A percentile compares a stretch with the other conserved stretches of the same genome.
phyloP scores from a whole-genome alignment of 495 filamentous ascomycete species.

The Penicillium crystallinum region DNA sequence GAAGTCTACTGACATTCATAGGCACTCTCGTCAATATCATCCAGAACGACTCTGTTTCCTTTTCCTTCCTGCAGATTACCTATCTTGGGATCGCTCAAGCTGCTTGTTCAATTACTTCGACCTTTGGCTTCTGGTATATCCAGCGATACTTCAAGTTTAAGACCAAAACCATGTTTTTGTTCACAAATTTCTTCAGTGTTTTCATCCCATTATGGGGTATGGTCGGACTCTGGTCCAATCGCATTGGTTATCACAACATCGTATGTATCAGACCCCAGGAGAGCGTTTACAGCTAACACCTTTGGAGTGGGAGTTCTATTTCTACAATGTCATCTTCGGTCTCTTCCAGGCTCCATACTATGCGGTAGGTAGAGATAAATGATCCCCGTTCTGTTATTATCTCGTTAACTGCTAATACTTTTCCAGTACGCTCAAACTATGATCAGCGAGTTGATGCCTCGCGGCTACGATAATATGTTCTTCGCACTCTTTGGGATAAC shows the following conservation, averaged over 20 bases:
- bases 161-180: slow-evolving; percentile 47
- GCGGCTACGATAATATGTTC: slow-evolving; percentile 50
- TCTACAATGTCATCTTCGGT: slow-evolving; percentile 47
- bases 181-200: slow-evolving; percentile 46
- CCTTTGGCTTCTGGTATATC: slow-evolving; percentile 49
- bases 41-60: slow-evolving; percentile 42
- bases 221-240: slow-evolving; percentile 44
- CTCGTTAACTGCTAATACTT: background rate
- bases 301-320: slow-evolving; percentile 44
- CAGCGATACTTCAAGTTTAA: slow-evolving; percentile 44
- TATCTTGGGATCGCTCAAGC: slow-evolving; percentile 46
- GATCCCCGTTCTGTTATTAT: background rate
- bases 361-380: slow-evolving; percentile 25
- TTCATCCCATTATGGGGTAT: slow-evolving; percentile 49
- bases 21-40: slow-evolving; percentile 43
- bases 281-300: background rate
- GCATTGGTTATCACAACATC: slow-evolving; percentile 43
- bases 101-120: slow-evolving; percentile 39
- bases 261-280: slow-evolving; percentile 16
- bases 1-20: slow-evolving; percentile 8
- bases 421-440: slow-evolving; percentile 47
- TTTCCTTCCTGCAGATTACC: slow-evolving; percentile 46
- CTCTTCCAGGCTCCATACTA: slow-evolving; percentile 50
- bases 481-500: slow-evolving; percentile 50
- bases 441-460: slow-evolving; percentile 48